Evolutionary conservation across 1,284 basidiomycete genomes (phyloP).

Genomic region (Ganoderma lucidum): DNA sequence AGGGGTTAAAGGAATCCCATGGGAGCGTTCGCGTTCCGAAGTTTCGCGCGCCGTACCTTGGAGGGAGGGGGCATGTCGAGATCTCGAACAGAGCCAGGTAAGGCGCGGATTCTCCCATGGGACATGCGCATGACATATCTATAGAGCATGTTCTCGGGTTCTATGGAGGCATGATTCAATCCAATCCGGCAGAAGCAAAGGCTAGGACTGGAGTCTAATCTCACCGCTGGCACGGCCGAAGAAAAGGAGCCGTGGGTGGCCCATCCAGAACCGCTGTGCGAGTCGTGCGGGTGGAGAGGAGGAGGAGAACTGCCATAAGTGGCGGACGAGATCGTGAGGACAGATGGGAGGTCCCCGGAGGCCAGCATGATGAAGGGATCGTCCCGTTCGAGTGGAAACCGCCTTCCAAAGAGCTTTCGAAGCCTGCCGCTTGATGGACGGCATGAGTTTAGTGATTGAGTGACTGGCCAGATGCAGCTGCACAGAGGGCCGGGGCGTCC

Average conservation of each 20-base stretch:
- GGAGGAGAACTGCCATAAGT: conserved; percentile 1
- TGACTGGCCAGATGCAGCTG: conserved; percentile 4
- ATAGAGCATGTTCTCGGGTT: conserved; percentile 11
- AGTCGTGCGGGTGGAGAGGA: not conserved
- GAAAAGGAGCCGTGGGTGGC: conserved; percentile 1
- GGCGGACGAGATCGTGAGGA: conserved; percentile 10
- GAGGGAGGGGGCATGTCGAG: conserved; percentile 14
- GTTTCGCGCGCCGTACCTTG: conserved; percentile 14
- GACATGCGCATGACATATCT: conserved; percentile 12
- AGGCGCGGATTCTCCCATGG: conserved; percentile 12
- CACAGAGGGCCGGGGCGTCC: conserved; percentile 9
- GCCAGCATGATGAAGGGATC: conserved; percentile 23
- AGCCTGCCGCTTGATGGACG: conserved; percentile 15
- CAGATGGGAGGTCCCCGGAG: conserved; percentile 21
- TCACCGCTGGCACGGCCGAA: conserved; percentile 14
- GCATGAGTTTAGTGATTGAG: not conserved
- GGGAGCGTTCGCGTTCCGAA: conserved; percentile 8
- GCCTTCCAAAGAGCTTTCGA: conserved; percentile 13
- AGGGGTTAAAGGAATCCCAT: conserved; percentile 8
- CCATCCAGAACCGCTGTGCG: conserved; percentile 10
- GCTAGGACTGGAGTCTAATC: conserved; percentile 13
- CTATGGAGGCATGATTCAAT: conserved; percentile 7
- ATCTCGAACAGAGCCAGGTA: conserved; percentile 7
- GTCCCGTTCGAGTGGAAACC: conserved; percentile 20
- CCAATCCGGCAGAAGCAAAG: conserved; percentile 11